Evolutionary conservation across 805 yeast species (phyloP), one percentile per base, ranked within the genome.

Genomic region (Saccharomycopsis fodiens): DNA sequence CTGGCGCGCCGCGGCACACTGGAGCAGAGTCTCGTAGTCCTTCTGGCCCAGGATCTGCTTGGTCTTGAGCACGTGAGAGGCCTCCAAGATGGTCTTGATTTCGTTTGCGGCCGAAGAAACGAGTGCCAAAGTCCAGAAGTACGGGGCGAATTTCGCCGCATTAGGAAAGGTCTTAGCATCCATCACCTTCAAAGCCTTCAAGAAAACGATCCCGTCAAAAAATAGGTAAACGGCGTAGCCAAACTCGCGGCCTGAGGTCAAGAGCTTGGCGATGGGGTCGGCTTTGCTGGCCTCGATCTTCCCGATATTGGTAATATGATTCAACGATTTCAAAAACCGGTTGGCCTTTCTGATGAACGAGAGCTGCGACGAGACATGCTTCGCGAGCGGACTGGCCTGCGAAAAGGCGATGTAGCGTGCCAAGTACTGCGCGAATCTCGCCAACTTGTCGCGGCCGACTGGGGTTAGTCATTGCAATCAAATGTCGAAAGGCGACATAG

Each of bases 381-480:
- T 27, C 19, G 31, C 29, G 12, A 25, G 29, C 12, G 4, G 4
- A 4, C 37, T 4, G 21, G 19, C 20, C 15, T 17, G 10, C 29
- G 29, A 29, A 17, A 38, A 46, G 2, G 48, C 48, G 5, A 47
- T 31, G 16, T 34, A 44, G 25, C 46, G 35, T 12, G 48, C 27
- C 4, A 47, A 22, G 21, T 50, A 50, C 21, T 50, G 53, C n/a
- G 45, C 16, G 4, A 47, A 15, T 29, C 53, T 23, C 8, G 34
- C 23, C 12, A 50, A 27, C 41, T 50, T 50, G 35, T 50, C 53
- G 16, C 53, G 16, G 2, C 53, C 53, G 21, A 34, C 53, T 48
- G 29, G 29, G 29, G 29, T 25, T 25, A 25, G 8, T 39, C 5
- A 23, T 13, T 20, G 23, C 22, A 19, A 2, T 5, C 15, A 12